phyloP scores from a whole-genome alignment of 192 early-diverging fungal genomes.

The Linnemannia zychae region DNA sequence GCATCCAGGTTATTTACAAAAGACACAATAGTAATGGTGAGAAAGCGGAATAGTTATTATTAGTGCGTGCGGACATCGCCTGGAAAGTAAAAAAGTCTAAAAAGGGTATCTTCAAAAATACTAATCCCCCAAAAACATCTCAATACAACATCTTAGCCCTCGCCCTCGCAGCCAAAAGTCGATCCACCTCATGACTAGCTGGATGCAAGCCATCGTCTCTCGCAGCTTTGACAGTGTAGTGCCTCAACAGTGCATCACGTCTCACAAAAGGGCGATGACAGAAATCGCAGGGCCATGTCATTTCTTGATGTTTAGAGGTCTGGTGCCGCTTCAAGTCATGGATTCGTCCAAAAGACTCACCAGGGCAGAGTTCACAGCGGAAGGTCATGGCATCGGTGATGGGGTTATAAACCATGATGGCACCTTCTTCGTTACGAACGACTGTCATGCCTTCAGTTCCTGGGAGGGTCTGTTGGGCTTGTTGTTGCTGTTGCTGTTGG shows the following conservation, averaged over 20 bases:
- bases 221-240: conserved; percentile 54
- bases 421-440: conserved; percentile 26
- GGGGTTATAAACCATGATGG: conserved; percentile 51
- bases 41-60: too few species aligned
- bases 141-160: conserved; percentile 50
- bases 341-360: conserved; percentile 47
- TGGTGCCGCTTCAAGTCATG: conserved; percentile 54
- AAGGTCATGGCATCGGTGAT: conserved; percentile 36
- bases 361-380: conserved; percentile 44
- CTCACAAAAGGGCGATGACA: conserved; percentile 55
- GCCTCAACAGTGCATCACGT: conserved; percentile 40
- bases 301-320: conserved; percentile 52
- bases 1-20: too few species aligned
- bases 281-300: conserved; percentile 56
- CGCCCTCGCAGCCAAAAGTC: conserved; percentile 39
- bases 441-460: conserved; percentile 41
- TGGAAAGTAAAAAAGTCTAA: neutral
- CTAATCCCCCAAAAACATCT: neutral
- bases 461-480: neutral
- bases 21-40: too few species aligned
- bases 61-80: neutral
- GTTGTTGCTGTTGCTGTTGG: neutral
- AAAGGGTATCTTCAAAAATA: neutral
- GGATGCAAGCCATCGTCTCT: conserved; percentile 54
- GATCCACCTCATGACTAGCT: conserved; percentile 45